A percentile compares a stretch with the other conserved stretches of the same genome.
Evolutionary conservation across 2,329 filamentous ascomycete species (phyloP).

Genomic region (Anthostomella pinea): DNA sequence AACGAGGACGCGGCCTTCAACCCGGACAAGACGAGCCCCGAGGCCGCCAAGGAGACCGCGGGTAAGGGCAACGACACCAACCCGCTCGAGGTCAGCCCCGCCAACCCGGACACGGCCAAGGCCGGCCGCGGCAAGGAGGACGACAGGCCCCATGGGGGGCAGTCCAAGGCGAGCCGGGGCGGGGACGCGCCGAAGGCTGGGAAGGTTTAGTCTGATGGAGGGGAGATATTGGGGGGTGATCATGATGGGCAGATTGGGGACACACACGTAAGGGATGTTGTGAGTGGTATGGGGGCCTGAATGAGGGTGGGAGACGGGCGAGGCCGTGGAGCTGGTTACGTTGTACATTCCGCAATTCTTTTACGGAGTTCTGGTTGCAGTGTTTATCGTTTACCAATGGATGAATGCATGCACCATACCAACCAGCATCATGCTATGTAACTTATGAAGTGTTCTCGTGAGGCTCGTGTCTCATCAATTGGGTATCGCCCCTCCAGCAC

Average conservation of each 20-base stretch:
- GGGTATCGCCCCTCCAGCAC: conserved; percentile 16
- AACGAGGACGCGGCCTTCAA: conserved; percentile 65
- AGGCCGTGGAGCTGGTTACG: too few species aligned
- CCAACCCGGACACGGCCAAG: conserved; percentile 42
- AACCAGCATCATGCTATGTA: neutral
- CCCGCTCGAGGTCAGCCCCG: conserved; percentile 42
- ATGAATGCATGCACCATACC: too few species aligned
- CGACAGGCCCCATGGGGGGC: conserved; percentile 33
- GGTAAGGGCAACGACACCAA: conserved; percentile 34
- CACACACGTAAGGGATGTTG: too few species aligned
- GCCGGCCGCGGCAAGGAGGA: conserved; percentile 19
- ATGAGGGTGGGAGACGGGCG: too few species aligned
- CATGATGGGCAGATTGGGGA: too few species aligned
- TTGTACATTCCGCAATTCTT: neutral
- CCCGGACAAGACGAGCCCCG: conserved; percentile 63
- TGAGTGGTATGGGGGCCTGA: too few species aligned
- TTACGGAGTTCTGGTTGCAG: neutral
- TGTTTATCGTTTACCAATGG: neutral
- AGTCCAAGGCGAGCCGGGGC: conserved; percentile 30
- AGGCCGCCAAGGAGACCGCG: conserved; percentile 49
- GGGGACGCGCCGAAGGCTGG: conserved; percentile 29
- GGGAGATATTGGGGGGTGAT: neutral
- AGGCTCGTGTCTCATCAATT: conserved; percentile 3
- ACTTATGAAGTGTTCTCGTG: neutral
- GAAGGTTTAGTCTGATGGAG: conserved; percentile 14